Evolutionary conservation across 2,329 filamentous ascomycete genomes (phyloP), one percentile per base, ranked within the genome.

Genomic region (Penicillium sp.): DNA sequence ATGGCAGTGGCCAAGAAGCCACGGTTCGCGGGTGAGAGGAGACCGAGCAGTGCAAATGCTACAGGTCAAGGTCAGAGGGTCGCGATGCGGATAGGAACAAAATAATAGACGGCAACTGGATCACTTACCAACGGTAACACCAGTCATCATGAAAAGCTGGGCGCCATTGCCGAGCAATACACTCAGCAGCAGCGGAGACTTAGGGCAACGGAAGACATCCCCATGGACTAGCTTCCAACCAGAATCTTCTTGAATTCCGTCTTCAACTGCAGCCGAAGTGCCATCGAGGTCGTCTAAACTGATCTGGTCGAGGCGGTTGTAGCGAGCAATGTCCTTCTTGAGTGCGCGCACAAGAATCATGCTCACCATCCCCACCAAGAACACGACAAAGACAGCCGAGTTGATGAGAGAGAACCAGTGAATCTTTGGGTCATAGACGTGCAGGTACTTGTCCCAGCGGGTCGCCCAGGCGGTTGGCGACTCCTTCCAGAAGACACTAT

Each of bases 351-450:
- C 82, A 16, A 99, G 83, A 49, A 98, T 91, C n/a, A 93, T 96
- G 76, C 89, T 89, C 63, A 99, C 95, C 69, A 95, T 96, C 47
- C 92, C 86, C 37, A 94, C 88, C 41, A 98, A 82, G 77, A 98
- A 95, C 50, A 96, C 84, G 52, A 99, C 93, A 62, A 99, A 96
- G 46, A 98, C 88, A 51, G 95, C 91, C 37, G 93, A 97, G 77
- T 96, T 96, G 78, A 98, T 90, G 51, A 99, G 87, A 60, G 93
- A 97, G 81, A 98, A 96, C 95, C 95, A 99, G 77, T 99, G 95
- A 69, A 99, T 98, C 81, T 95, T 96, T 54, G 95, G 93, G 75
- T 98, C 93, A 72, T 93, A 96, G 33, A 99, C 94, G 71, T 98
- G 94, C 37, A 99, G 84, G 74, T 98, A 98, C 78, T 96, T 98